Percentiles rank a stretch among this genome's conserved stretches.
Conservation (phyloP, 1,284 basidiomycete genomes). For the Ustilago nuda region DNA sequence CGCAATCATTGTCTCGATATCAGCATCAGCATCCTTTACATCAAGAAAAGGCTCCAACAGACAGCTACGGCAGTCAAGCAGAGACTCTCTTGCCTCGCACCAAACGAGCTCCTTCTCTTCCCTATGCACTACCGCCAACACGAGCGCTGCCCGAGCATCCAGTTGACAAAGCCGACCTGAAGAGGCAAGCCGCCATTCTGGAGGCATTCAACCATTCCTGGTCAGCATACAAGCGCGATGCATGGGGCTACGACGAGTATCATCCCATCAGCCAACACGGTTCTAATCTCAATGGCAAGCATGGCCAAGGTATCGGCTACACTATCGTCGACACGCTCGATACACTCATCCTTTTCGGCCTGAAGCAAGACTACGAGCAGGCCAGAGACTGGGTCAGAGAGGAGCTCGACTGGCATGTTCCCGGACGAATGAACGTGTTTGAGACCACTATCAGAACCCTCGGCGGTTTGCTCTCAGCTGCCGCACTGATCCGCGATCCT, state of each 20-base stretch:
- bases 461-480: constrained; percentile 83
- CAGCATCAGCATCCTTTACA: constrained; percentile 5
- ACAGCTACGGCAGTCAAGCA: constrained; percentile 4
- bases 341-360: constrained; percentile 85
- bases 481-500: constrained; percentile 59
- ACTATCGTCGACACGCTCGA: constrained; percentile 73
- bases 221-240: constrained; percentile 62
- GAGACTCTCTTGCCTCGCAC: neutral
- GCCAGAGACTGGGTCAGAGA: constrained; percentile 82
- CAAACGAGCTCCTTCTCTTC: constrained; percentile 30
- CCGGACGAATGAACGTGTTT: constrained; percentile 87
- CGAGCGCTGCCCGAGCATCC: constrained; percentile 48
- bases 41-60: neutral
- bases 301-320: constrained; percentile 61
- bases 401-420: constrained; percentile 80
- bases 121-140: constrained; percentile 45
- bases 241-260: constrained; percentile 68
- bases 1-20: neutral
- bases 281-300: constrained; percentile 55
- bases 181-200: constrained; percentile 50
- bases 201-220: constrained; percentile 65
- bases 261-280: constrained; percentile 63
- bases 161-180: constrained; percentile 42
- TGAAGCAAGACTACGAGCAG: constrained; percentile 81
- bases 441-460: constrained; percentile 88